A percentile compares a stretch with the other conserved stretches of the same genome.
These are phyloP conservation scores for Chamaecrista fasciculata DNA, from an alignment of 306 rosid species.

Conservation along the genomic window DNA sequence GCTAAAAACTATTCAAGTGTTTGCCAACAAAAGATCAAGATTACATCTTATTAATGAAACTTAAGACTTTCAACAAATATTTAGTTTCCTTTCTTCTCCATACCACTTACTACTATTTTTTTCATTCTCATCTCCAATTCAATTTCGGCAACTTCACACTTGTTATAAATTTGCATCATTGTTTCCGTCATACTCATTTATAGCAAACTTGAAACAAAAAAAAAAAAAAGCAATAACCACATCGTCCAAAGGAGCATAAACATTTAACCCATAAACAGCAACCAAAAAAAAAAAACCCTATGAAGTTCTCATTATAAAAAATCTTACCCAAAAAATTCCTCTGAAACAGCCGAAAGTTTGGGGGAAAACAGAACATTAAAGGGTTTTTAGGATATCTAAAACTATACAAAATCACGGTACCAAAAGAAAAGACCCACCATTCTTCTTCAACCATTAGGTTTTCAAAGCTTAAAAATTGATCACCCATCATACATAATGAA, in stretches of 20 bases:
- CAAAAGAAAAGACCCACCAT: background rate
- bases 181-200: too few species aligned
- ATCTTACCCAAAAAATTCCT: background rate
- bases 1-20: background rate
- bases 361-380: background rate
- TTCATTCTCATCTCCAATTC: background rate
- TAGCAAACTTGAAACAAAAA: too few species aligned
- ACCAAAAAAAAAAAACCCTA: background rate
- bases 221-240: background rate
- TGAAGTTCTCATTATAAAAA: background rate
- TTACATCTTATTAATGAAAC: background rate
- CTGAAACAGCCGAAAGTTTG: background rate
- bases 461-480: slow-evolving; percentile 20
- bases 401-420: background rate
- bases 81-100: background rate
- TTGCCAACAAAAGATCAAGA: background rate
- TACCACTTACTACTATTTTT: background rate
- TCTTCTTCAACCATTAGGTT: slow-evolving; percentile 21
- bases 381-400: background rate
- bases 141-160: background rate
- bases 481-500: slow-evolving; percentile 26
- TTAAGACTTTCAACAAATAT: background rate
- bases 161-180: background rate
- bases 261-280: slow-evolving; percentile 7
- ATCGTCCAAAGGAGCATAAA: background rate